Conservation (phyloP, 495 filamentous ascomycete genomes). For the Neohortaea acidophila region DNA sequence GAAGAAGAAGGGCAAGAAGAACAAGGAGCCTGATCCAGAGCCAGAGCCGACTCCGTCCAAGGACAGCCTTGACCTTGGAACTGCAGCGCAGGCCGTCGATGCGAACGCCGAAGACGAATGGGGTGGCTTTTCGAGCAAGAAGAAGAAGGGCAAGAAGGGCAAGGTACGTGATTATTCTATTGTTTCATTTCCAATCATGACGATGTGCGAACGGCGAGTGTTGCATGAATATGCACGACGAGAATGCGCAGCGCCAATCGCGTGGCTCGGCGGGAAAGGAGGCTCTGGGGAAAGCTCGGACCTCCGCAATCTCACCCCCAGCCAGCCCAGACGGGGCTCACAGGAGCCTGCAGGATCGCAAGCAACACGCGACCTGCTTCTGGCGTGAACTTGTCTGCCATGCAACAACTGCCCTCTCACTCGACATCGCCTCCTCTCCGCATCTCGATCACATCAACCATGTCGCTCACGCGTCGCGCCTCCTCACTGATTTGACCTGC, state of each 20-base stretch:
- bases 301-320: slow-evolving; percentile 18
- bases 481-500: too few species aligned
- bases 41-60: slow-evolving; percentile 4
- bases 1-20: slow-evolving; percentile 18
- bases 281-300: slow-evolving; percentile 8
- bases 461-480: too few species aligned
- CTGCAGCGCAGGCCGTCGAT: slow-evolving; percentile 8
- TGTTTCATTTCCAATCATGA: not conserved
- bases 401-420: too few species aligned
- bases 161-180: slow-evolving; percentile 16
- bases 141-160: slow-evolving; percentile 22
- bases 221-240: too few species aligned
- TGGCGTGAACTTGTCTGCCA: too few species aligned
- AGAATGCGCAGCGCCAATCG: slow-evolving; percentile 1
- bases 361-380: too few species aligned
- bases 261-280: slow-evolving; percentile 6
- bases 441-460: too few species aligned
- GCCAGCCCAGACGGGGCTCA: too few species aligned
- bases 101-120: slow-evolving; percentile 25
- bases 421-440: too few species aligned
- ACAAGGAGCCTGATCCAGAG: slow-evolving; percentile 11
- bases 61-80: slow-evolving; percentile 9
- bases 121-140: slow-evolving; percentile 24
- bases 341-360: too few species aligned
- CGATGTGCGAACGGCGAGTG: not conserved